Conservation (phyloP, 768 basidiomycete genomes). For the Rhizopogon sp. region DNA sequence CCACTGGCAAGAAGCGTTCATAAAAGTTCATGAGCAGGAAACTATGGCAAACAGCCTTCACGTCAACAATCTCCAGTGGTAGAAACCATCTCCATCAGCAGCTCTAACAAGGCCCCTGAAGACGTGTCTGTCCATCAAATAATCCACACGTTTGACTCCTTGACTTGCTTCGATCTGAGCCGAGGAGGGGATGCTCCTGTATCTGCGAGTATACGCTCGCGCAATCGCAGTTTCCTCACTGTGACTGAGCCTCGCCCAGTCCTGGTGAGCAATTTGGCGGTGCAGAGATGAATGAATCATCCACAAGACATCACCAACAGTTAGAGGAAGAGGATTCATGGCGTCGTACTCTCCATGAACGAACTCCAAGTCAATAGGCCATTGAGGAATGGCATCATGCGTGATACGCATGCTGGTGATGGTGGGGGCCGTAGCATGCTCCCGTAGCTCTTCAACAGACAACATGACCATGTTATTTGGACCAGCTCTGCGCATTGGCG, state of each 20-base stretch:
- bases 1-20: background rate
- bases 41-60: background rate
- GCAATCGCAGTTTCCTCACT: constrained; percentile 27
- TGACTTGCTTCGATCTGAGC: constrained; percentile 28
- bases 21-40: background rate
- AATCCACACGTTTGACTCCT: constrained; percentile 38
- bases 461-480: constrained; percentile 35
- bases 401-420: constrained; percentile 50
- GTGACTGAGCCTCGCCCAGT: constrained; percentile 27
- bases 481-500: constrained; percentile 37
- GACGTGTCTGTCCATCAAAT: constrained; percentile 26
- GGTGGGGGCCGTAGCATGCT: constrained; percentile 54
- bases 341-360: constrained; percentile 22
- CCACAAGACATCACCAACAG: constrained; percentile 53
- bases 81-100: constrained; percentile 24
- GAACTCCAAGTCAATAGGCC: constrained; percentile 53
- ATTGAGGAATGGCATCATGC: constrained; percentile 52
- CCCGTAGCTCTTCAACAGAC: constrained; percentile 38
- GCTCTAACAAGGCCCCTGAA: constrained; percentile 33
- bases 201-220: constrained; percentile 33
- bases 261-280: constrained; percentile 30
- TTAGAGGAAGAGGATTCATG: constrained; percentile 37
- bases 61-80: constrained; percentile 25
- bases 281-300: constrained; percentile 47
- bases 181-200: constrained; percentile 21